These are phyloP conservation scores for Marchantia paleacea DNA, from an alignment of 225 moss, liverwort and hornwort genomes.

Conservation along the genomic window DNA sequence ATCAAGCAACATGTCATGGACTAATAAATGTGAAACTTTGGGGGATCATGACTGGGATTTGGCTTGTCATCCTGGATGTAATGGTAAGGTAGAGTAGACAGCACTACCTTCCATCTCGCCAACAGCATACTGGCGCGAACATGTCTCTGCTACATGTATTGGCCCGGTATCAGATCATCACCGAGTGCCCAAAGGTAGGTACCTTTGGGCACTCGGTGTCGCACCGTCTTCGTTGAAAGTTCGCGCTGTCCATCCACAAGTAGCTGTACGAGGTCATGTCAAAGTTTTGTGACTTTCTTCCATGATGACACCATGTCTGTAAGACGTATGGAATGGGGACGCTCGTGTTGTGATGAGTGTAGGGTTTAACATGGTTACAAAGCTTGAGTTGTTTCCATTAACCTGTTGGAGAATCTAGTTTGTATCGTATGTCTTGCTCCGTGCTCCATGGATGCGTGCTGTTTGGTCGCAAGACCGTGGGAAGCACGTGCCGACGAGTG, in stretches of 20 bases:
- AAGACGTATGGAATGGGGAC: not conserved
- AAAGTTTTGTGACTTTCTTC: not conserved
- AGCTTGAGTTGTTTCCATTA: not conserved
- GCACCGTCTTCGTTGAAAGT: not conserved
- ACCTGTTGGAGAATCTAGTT: not conserved
- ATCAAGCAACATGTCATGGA: not conserved
- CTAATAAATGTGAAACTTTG: not conserved
- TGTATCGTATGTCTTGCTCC: not conserved
- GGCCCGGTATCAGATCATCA: not conserved
- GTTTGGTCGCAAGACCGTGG: not conserved
- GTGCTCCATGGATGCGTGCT: not conserved
- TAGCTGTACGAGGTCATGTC: not conserved
- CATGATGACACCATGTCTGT: no score
- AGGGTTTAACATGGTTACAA: not conserved
- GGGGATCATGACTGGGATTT: not conserved
- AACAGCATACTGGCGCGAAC: not conserved
- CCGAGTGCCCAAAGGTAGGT: not conserved
- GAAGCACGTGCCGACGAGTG: not conserved
- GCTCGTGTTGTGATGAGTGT: not conserved
- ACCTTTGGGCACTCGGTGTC: not conserved
- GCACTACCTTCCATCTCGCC: not conserved
- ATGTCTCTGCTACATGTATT: not conserved
- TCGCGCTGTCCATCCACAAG: not conserved
- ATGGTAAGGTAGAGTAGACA: not conserved
- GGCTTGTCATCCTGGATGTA: not conserved